Conservation (phyloP, 2,329 filamentous ascomycete species). For the Microsporum ferrugineum region DNA sequence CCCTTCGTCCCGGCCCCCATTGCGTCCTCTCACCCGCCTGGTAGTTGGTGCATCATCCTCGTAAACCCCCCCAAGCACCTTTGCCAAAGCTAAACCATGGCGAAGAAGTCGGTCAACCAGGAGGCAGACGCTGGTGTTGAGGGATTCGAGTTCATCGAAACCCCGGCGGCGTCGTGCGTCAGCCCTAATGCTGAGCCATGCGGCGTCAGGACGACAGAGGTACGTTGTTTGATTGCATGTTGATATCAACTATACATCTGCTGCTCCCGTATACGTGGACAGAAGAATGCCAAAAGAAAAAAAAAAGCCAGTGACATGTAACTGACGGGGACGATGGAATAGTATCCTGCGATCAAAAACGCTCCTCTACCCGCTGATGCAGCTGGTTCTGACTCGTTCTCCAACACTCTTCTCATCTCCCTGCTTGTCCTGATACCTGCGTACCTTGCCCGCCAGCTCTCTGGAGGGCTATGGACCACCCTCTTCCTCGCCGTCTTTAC, state of each 20-base stretch:
- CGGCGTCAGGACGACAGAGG: constrained; percentile 51
- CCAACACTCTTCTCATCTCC: constrained; percentile 63
- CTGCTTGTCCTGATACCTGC: constrained; percentile 60
- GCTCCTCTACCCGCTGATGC: constrained; percentile 84
- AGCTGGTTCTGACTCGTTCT: constrained; percentile 74
- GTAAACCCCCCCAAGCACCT: not conserved
- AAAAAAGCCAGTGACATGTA: constrained; percentile 8
- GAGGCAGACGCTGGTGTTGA: not conserved
- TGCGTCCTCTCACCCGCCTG: not conserved
- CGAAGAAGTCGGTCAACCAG: constrained; percentile 2
- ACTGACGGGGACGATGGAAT: constrained; percentile 15
- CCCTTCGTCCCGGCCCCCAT: not conserved
- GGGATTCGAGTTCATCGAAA: constrained; percentile 46
- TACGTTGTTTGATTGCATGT: constrained; percentile 20
- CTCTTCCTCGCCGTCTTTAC: constrained; percentile 76
- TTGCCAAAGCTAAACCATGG: not conserved
- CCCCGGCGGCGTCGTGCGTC: constrained; percentile 45
- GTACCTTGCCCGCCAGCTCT: constrained; percentile 71
- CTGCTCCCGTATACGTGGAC: constrained; percentile 9
- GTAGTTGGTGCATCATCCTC: not conserved
- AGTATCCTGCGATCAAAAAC: constrained; percentile 90
- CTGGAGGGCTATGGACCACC: constrained; percentile 76
- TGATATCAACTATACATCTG: no score
- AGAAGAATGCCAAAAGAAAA: constrained; percentile 7
- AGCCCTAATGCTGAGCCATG: constrained; percentile 43